Percentiles rank a stretch among this genome's conserved stretches.
Conservation (phyloP, 371 early-diverging fungal species). For the Aphelidium insulamus region DNA sequence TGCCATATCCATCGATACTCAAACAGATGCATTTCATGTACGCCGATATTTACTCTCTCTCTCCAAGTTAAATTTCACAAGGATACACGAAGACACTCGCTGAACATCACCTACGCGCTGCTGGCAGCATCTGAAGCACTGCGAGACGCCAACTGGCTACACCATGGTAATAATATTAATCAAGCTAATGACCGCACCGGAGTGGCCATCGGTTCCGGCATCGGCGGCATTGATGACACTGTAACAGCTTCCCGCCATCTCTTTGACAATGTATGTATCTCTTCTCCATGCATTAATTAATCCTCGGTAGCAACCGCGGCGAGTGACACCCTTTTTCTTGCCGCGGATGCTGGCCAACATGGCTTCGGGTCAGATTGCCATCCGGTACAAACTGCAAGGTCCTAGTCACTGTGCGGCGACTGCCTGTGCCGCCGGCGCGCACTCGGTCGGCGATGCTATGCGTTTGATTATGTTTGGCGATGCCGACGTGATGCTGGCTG, state of each 20-base stretch:
- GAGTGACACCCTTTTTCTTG: conserved; percentile 73
- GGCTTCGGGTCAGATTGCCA: conserved; percentile 81
- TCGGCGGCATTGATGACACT: conserved; percentile 75
- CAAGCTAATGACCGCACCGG: conserved; percentile 33
- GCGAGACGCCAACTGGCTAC: too few species aligned
- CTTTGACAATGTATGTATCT: background rate
- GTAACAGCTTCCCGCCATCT: conserved; percentile 5
- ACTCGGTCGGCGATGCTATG: conserved; percentile 78
- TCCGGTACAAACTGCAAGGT: conserved; percentile 46
- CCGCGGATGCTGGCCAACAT: conserved; percentile 76
- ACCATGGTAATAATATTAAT: too few species aligned
- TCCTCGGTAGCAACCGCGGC: conserved; percentile 33
- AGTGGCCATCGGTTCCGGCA: conserved; percentile 74
- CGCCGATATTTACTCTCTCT: conserved; percentile 4
- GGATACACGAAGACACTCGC: background rate
- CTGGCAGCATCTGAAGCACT: background rate
- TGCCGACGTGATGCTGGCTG: conserved; percentile 88
- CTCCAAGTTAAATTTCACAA: conserved; percentile 3
- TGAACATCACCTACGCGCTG: conserved; percentile 1
- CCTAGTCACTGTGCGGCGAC: conserved; percentile 82
- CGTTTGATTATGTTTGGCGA: conserved; percentile 77
- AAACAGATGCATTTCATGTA: conserved; percentile 18
- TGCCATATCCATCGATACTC: background rate
- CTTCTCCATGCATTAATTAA: background rate
- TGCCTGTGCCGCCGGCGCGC: conserved; percentile 88